These are phyloP conservation scores for Fusarium sp. DNA, from an alignment of 2,329 filamentous ascomycete species.

Conservation along the genomic window DNA sequence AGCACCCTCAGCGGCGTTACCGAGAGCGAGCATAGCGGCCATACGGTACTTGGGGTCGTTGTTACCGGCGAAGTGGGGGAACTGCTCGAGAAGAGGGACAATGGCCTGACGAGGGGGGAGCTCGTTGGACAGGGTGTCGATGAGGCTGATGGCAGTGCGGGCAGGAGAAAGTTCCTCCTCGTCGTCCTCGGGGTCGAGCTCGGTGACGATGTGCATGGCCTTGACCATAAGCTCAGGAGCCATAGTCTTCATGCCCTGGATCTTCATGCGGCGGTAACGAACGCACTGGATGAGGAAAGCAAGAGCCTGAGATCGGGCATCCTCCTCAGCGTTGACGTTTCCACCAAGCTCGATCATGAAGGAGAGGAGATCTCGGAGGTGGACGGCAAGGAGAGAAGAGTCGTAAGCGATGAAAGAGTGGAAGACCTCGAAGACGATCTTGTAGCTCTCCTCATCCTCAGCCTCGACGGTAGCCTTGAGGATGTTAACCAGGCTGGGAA, in stretches of 20 bases:
- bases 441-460: constrained; percentile 86
- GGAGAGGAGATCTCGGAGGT: constrained; percentile 88
- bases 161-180: constrained; percentile 86
- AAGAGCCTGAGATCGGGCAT: constrained; percentile 88
- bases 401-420: constrained; percentile 94
- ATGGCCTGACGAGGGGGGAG: constrained; percentile 94
- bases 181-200: constrained; percentile 81
- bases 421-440: constrained; percentile 95
- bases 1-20: constrained; percentile 94
- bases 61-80: constrained; percentile 82
- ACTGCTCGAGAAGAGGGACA: constrained; percentile 87
- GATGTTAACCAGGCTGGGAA: constrained; percentile 90
- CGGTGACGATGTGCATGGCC: constrained; percentile 87
- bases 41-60: constrained; percentile 82
- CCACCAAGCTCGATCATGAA: constrained; percentile 92
- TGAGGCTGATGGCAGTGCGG: constrained; percentile 83
- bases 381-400: constrained; percentile 81
- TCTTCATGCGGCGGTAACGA: constrained; percentile 92
- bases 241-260: constrained; percentile 86
- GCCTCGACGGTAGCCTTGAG: constrained; percentile 85
- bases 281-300: constrained; percentile 94
- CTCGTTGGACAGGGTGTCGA: constrained; percentile 89
- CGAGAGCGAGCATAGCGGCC: constrained; percentile 90
- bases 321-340: constrained; percentile 82
- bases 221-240: constrained; percentile 89